phyloP scores from a whole-genome alignment of 176 grass and related monocot genomes.

The Carex parvula region DNA sequence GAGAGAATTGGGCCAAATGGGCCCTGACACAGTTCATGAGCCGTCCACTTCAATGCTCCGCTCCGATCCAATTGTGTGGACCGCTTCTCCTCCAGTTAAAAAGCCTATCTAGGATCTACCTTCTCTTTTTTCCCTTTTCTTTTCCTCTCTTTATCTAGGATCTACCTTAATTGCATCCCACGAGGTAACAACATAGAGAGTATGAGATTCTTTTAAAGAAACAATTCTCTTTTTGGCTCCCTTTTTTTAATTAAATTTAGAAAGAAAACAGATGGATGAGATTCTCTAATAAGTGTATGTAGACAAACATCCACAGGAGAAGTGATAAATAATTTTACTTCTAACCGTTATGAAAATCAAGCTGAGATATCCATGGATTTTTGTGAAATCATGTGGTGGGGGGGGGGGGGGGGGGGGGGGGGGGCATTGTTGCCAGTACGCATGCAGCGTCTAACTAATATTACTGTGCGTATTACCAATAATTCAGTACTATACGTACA shows the following conservation, averaged over 20 bases:
- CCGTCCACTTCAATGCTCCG: conserved; percentile 1
- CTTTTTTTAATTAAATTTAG: not conserved
- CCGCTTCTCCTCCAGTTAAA: not conserved
- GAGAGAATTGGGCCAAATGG: conserved; percentile 12
- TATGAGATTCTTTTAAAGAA: not conserved
- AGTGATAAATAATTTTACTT: not conserved
- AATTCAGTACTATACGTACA: not conserved
- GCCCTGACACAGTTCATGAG: conserved; percentile 6
- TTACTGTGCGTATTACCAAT: not conserved
- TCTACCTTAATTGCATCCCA: not conserved
- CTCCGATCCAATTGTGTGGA: conserved; percentile 5
- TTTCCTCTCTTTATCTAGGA: not conserved
- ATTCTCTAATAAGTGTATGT: not conserved
- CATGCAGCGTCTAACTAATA: not conserved
- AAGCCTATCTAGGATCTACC: not conserved
- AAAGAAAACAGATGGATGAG: not conserved
- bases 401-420: too few species aligned
- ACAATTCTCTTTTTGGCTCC: not conserved
- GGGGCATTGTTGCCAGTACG: not conserved
- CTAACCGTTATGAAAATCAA: not conserved
- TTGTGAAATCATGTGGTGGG: not conserved
- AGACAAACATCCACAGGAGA: not conserved
- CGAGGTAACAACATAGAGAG: not conserved
- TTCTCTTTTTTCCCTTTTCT: not conserved
- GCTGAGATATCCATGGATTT: not conserved